Evolutionary conservation across 345 rosid species (phyloP), one percentile per base, ranked within the genome.

Genomic region (Salix suchowensis): DNA sequence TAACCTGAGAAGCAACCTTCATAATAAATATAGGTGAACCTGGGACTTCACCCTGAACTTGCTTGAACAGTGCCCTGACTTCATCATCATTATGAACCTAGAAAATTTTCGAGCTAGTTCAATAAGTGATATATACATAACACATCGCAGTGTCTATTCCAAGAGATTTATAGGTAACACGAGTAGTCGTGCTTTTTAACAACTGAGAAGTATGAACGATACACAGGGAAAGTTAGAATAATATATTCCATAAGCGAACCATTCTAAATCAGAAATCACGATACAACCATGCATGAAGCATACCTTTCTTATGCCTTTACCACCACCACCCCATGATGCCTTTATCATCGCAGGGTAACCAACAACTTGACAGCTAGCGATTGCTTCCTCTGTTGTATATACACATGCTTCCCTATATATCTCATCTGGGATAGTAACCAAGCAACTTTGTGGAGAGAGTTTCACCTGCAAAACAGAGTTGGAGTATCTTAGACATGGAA

Each of bases 251-350:
- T 24, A 26, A 39, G 24, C 37, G 52, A 75, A 68, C 32, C 21
- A 28, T 23, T 69, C 36, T n/a, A 55, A 40, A 24, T 62, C 71
- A 50, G 37, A 74, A 72, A 54, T 67, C 54, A 39, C 15, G 70
- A 71, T 15, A 46, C 74, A 23, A 8, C 39, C 26, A 67, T 24
- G 65, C 64, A 81, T 64, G 80, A 75, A 46, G 76, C 85, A 71
- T 69, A 96, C 99, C 99, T 96, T 96, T 87, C 99, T 89, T 80
- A 96, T 96, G 76, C 99, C 99, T 90, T 96, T 94, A 79, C 99
- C 99, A 50, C 99, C 99, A 46, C 99, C 99, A 74, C 99, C 99
- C 99, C 99, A 96, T 1, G 99, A 96, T 64, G 99, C 99, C 91
- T 96, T 96, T 86, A 94, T 96, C 99, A 96, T 96, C 82, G 99